Evolutionary conservation across 2,329 filamentous ascomycete genomes (phyloP).

Genomic region (Monilinia fructicola): DNA sequence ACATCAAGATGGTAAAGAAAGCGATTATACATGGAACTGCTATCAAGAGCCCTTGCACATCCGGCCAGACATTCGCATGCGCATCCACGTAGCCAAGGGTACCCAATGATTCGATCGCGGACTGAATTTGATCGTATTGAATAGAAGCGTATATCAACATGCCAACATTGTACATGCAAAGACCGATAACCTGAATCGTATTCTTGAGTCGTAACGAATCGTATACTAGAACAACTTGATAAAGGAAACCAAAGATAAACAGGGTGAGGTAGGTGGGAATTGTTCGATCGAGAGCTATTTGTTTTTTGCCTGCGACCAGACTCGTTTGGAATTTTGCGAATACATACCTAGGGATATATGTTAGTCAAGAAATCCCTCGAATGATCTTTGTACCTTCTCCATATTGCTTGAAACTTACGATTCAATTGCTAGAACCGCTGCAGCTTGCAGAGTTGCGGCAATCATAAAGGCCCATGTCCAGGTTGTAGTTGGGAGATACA

Average conservation of each 20-base stretch:
- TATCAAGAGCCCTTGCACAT: slow-evolving; percentile 74
- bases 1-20: slow-evolving; percentile 69
- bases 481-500: slow-evolving; percentile 73
- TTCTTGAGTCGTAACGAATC: slow-evolving; percentile 94
- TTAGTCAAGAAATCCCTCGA: slow-evolving; percentile 23
- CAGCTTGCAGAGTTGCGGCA: slow-evolving; percentile 71
- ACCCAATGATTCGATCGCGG: slow-evolving; percentile 62
- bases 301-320: slow-evolving; percentile 51
- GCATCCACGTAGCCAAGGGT: slow-evolving; percentile 45
- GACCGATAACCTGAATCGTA: slow-evolving; percentile 95
- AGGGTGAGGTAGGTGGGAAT: slow-evolving; percentile 95
- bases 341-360: slow-evolving; percentile 60
- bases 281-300: slow-evolving; percentile 58
- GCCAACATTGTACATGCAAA: slow-evolving; percentile 89
- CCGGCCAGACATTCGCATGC: slow-evolving; percentile 59
- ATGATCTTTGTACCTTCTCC: not conserved
- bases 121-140: slow-evolving; percentile 85
- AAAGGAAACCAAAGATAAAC: slow-evolving; percentile 96
- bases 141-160: slow-evolving; percentile 91
- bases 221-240: slow-evolving; percentile 85
- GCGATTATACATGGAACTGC: slow-evolving; percentile 84
- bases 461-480: slow-evolving; percentile 89
- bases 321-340: slow-evolving; percentile 81
- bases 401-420: slow-evolving; percentile 57
- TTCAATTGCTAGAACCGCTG: slow-evolving; percentile 80